phyloP scores from a whole-genome alignment of 768 basidiomycete genomes.

The Mycena venus region DNA sequence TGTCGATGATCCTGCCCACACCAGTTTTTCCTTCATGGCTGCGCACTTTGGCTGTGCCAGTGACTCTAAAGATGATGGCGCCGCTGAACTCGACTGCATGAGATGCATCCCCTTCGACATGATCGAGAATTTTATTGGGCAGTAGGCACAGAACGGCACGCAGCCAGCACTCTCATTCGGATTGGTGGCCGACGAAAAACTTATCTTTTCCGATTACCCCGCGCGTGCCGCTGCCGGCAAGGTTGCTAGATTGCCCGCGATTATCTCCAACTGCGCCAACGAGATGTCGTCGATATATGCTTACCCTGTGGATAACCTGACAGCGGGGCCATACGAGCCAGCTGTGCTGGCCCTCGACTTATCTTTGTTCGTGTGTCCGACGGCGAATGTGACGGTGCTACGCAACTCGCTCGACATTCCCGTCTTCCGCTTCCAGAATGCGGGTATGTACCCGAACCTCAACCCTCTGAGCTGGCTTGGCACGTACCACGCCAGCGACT shows the following conservation, averaged over 20 bases:
- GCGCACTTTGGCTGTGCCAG: slow-evolving; percentile 22
- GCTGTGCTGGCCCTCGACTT: not conserved
- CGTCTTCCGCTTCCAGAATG: slow-evolving; percentile 27
- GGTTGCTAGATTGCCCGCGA: slow-evolving; percentile 10
- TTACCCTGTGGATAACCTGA: slow-evolving; percentile 11
- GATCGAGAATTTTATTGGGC: slow-evolving; percentile 29
- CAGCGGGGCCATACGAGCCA: slow-evolving; percentile 20
- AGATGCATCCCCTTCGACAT: slow-evolving; percentile 1
- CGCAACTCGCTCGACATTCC: slow-evolving; percentile 11
- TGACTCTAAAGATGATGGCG: slow-evolving; percentile 11
- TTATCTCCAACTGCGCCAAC: slow-evolving; percentile 21
- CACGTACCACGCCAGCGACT: slow-evolving; percentile 32
- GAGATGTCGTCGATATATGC: slow-evolving; percentile 18
- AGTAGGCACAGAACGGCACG: slow-evolving; percentile 21
- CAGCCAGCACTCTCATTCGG: slow-evolving; percentile 20
- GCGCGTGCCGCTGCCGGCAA: slow-evolving; percentile 11
- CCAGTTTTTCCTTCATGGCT: slow-evolving; percentile 29
- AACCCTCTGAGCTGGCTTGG: slow-evolving; percentile 21
- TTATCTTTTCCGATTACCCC: slow-evolving; percentile 22
- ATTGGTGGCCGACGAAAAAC: slow-evolving; percentile 10
- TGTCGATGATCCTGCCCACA: not conserved
- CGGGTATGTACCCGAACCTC: slow-evolving; percentile 21
- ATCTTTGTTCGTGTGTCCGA: slow-evolving; percentile 7
- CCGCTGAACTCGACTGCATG: slow-evolving; percentile 28
- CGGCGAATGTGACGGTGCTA: slow-evolving; percentile 12